Conservation (phyloP, 192 early-diverging fungal species). For the Podila epigama region DNA sequence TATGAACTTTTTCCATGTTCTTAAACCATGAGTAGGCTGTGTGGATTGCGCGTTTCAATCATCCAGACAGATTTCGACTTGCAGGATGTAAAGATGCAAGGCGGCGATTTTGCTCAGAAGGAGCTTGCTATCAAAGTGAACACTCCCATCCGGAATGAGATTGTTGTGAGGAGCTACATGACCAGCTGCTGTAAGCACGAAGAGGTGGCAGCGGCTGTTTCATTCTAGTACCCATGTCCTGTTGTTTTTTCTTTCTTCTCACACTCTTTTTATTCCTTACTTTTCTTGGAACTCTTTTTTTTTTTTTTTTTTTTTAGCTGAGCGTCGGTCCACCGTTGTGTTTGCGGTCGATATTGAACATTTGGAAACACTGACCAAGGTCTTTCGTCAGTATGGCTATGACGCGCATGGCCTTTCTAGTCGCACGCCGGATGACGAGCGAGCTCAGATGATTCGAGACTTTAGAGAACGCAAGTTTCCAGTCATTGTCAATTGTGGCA, state of each 20-base stretch:
- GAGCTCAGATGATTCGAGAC: conserved; percentile 63
- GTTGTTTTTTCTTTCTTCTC: neutral
- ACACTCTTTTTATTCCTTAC: neutral
- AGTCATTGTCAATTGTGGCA: conserved; percentile 91
- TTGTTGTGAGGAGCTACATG: conserved; percentile 71
- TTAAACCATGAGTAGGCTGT: conserved; percentile 58
- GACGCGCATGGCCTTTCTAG: conserved; percentile 64
- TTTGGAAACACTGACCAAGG: conserved; percentile 60
- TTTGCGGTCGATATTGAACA: conserved; percentile 91
- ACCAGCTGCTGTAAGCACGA: conserved; percentile 52
- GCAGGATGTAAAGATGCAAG: conserved; percentile 51
- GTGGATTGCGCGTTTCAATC: conserved; percentile 67
- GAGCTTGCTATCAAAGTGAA: conserved; percentile 70
- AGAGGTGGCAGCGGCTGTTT: neutral
- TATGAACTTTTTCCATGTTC: neutral
- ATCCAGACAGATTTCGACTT: conserved; percentile 69
- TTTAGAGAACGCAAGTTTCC: conserved; percentile 70
- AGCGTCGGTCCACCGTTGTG: conserved; percentile 75
- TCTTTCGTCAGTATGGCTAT: conserved; percentile 62
- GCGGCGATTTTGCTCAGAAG: conserved; percentile 68
- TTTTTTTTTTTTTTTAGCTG: conserved; percentile 12
- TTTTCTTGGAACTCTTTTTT: too few species aligned
- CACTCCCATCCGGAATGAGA: conserved; percentile 58
- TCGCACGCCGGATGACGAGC: conserved; percentile 57
- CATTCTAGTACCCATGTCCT: neutral